Conservation (phyloP, 805 yeast genomes). For the Cyberlindnera petersonii region DNA sequence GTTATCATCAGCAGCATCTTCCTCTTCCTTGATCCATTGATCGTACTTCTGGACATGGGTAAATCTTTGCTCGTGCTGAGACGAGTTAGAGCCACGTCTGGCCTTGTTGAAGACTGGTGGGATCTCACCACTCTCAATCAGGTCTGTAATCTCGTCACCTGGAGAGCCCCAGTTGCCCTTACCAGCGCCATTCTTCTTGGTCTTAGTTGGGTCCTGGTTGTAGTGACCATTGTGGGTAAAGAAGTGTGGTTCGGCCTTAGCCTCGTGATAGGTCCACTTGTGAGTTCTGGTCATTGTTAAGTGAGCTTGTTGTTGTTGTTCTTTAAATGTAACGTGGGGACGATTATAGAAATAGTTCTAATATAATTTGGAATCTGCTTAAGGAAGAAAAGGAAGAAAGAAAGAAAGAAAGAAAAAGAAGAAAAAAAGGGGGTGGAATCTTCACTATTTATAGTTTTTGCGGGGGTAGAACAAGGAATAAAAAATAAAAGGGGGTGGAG, state of each 20-base stretch:
- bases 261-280: constrained; percentile 68
- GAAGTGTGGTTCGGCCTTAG: constrained; percentile 58
- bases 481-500: too few relatives aligned
- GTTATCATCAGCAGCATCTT: constrained; percentile 2
- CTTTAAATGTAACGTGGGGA: not conserved
- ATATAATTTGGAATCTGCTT: too few relatives aligned
- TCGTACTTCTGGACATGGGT: constrained; percentile 28
- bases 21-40: constrained; percentile 19
- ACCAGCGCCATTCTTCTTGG: constrained; percentile 84
- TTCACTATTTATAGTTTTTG: not conserved
- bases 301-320: not conserved
- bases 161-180: constrained; percentile 83
- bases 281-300: constrained; percentile 67
- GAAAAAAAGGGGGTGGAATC: not conserved
- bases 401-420: not conserved
- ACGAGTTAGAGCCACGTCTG: constrained; percentile 49
- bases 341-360: not conserved
- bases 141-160: constrained; percentile 70
- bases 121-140: constrained; percentile 56
- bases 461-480: too few relatives aligned
- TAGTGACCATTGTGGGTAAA: constrained; percentile 73
- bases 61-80: constrained; percentile 40
- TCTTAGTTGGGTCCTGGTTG: constrained; percentile 67
- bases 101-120: constrained; percentile 43
- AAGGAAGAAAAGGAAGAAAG: too few relatives aligned